Conservation (phyloP, 352 stramenopile genomes). For the Globisporangium barbulae region DNA sequence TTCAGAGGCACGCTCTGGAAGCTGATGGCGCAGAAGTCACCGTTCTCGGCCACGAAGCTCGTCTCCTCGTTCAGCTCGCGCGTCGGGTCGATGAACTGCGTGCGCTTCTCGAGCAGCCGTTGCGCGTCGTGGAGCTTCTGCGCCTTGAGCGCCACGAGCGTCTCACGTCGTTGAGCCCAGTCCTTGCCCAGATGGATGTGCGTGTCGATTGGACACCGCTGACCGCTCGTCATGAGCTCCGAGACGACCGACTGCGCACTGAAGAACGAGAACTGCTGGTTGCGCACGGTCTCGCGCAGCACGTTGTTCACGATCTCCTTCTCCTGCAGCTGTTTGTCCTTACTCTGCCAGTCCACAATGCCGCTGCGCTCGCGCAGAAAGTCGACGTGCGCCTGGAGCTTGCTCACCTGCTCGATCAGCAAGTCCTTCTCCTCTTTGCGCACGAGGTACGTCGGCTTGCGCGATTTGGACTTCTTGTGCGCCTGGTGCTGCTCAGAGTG, state of each 20-base stretch:
- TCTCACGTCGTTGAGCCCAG: slow-evolving; percentile 26
- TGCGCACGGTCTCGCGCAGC: slow-evolving; percentile 38
- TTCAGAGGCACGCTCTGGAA: slow-evolving; percentile 13
- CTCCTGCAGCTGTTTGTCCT: slow-evolving; percentile 28
- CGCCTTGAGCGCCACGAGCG: slow-evolving; percentile 39
- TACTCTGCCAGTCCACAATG: slow-evolving; percentile 13
- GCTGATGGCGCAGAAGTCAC: slow-evolving; percentile 16
- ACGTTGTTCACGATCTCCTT: slow-evolving; percentile 43
- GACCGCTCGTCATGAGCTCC: slow-evolving; percentile 28
- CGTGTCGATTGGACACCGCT: slow-evolving; percentile 35
- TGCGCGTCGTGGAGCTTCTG: slow-evolving; percentile 45
- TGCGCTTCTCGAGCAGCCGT: slow-evolving; percentile 42
- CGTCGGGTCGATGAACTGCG: slow-evolving; percentile 36
- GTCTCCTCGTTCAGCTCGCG: slow-evolving; percentile 11
- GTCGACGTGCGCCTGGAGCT: slow-evolving; percentile 34
- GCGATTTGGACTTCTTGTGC: slow-evolving; percentile 27
- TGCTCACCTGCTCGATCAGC: slow-evolving; percentile 32
- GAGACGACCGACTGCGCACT: slow-evolving; percentile 42
- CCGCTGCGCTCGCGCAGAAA: slow-evolving; percentile 30
- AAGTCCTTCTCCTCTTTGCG: slow-evolving; percentile 48
- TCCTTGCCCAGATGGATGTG: slow-evolving; percentile 44
- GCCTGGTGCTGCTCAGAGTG: slow-evolving; percentile 2
- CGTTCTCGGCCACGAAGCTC: slow-evolving; percentile 9
- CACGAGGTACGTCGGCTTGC: slow-evolving; percentile 48
- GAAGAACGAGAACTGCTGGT: slow-evolving; percentile 45